A percentile compares a stretch with the other conserved stretches of the same genome.
phyloP scores from a whole-genome alignment of 2,329 filamentous ascomycete species.

The Sporothrix schenckii region DNA sequence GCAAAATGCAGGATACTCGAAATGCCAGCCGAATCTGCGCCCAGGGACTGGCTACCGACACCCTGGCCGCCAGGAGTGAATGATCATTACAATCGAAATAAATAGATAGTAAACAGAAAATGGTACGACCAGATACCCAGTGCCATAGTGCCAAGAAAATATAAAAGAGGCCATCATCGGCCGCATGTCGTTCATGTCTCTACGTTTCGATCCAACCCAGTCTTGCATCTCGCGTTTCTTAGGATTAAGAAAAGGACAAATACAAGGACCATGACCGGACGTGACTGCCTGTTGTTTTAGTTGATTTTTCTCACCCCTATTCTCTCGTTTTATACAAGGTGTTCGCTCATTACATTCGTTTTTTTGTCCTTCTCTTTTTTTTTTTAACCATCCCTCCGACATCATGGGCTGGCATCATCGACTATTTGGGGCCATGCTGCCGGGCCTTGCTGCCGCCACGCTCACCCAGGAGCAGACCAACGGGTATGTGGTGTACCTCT shows the following conservation, averaged over 20 bases:
- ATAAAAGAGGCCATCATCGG: slow-evolving; percentile 19
- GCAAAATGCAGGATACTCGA: not conserved
- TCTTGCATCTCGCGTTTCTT: not conserved
- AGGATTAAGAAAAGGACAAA: not conserved
- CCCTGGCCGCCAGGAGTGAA: not conserved
- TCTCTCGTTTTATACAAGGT: slow-evolving; percentile 12
- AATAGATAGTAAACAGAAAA: not conserved
- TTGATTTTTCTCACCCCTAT: not conserved
- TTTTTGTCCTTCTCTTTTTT: slow-evolving; percentile 3
- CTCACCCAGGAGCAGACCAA: slow-evolving; percentile 47
- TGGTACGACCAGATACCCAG: not conserved
- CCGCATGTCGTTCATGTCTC: not conserved
- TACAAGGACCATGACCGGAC: slow-evolving; percentile 13
- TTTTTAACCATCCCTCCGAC: not conserved
- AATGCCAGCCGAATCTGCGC: not conserved
- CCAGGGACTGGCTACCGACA: not conserved
- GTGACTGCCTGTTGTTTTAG: slow-evolving; percentile 1
- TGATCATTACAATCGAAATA: not conserved
- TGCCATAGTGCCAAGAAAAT: slow-evolving; percentile 20
- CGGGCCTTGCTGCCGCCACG: slow-evolving; percentile 34
- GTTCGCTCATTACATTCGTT: not conserved
- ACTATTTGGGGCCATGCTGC: slow-evolving; percentile 36
- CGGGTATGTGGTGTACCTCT: slow-evolving; percentile 40
- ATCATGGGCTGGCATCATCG: slow-evolving; percentile 27
- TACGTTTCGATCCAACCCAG: not conserved